These are phyloP conservation scores for Phytopythium cucurbitacearum DNA, from an alignment of 352 stramenopile species.

Conservation along the genomic window DNA sequence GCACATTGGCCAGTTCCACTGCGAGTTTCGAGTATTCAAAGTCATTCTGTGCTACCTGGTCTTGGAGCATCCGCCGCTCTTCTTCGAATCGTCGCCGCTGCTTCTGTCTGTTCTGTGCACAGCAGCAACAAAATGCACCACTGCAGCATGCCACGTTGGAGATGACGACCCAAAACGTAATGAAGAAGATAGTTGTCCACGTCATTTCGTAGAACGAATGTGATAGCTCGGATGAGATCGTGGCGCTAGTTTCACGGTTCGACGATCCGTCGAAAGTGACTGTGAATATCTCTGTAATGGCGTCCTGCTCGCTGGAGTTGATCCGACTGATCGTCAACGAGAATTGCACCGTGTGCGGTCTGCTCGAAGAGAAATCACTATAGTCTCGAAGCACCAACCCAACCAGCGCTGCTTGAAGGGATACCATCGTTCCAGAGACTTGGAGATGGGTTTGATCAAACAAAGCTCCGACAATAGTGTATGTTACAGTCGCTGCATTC, in stretches of 20 bases:
- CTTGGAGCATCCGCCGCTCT: conserved; percentile 24
- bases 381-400: conserved; percentile 36
- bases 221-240: conserved; percentile 1
- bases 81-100: conserved; percentile 34
- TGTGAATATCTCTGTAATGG: conserved; percentile 27
- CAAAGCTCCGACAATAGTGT: conserved; percentile 17
- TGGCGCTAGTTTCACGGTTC: neutral
- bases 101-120: conserved; percentile 28
- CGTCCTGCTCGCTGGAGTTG: conserved; percentile 4
- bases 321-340: conserved; percentile 35
- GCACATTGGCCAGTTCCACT: conserved; percentile 32
- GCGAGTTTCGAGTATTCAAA: conserved; percentile 68
- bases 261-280: neutral
- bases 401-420: conserved; percentile 26
- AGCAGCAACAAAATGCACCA: conserved; percentile 55
- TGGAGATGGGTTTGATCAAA: conserved; percentile 37
- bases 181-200: neutral
- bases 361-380: conserved; percentile 11
- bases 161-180: conserved; percentile 32
- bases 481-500: conserved; percentile 11
- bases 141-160: conserved; percentile 47
- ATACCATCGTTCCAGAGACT: conserved; percentile 34
- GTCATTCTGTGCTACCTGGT: conserved; percentile 65
- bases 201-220: no score
- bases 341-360: conserved; percentile 27